phyloP scores from a whole-genome alignment of 306 rosid genomes.

The Quercus parvula region DNA sequence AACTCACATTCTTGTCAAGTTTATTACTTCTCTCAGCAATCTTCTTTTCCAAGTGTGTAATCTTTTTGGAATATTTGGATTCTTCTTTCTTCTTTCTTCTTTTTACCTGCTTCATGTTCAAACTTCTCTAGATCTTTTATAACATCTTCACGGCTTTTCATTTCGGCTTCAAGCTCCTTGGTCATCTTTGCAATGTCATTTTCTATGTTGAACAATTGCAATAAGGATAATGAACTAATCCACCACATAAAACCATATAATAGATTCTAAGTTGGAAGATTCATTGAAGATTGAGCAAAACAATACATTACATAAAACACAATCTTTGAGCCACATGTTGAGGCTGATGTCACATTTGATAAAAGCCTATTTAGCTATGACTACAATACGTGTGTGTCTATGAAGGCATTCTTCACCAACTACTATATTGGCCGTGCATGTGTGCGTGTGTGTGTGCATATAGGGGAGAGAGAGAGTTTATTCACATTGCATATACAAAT shows the following conservation, averaged over 20 bases:
- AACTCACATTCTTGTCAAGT: conserved; percentile 90
- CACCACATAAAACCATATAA: background rate
- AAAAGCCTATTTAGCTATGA: background rate
- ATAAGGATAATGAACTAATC: conserved; percentile 32
- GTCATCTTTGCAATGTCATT: conserved; percentile 62
- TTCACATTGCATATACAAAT: background rate
- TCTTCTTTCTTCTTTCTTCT: conserved; percentile 91
- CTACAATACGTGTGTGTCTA: background rate
- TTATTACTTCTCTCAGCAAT: conserved; percentile 68
- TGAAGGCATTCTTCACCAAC: background rate
- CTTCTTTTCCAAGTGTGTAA: conserved; percentile 65
- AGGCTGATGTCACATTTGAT: background rate
- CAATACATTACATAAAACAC: background rate
- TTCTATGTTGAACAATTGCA: conserved; percentile 81
- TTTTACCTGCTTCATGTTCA: conserved; percentile 68
- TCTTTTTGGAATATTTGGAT: conserved; percentile 73
- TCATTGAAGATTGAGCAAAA: background rate
- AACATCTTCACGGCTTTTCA: conserved; percentile 57
- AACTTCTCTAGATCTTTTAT: conserved; percentile 63
- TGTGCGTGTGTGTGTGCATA: background rate
- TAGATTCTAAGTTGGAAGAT: background rate
- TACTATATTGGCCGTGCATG: background rate
- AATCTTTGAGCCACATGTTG: background rate
- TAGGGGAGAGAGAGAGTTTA: background rate
- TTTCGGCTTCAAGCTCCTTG: conserved; percentile 76